A percentile compares a stretch with the other conserved stretches of the same genome.
phyloP scores from a whole-genome alignment of 106 monocot species.

The Apostasia shenzhenica region DNA sequence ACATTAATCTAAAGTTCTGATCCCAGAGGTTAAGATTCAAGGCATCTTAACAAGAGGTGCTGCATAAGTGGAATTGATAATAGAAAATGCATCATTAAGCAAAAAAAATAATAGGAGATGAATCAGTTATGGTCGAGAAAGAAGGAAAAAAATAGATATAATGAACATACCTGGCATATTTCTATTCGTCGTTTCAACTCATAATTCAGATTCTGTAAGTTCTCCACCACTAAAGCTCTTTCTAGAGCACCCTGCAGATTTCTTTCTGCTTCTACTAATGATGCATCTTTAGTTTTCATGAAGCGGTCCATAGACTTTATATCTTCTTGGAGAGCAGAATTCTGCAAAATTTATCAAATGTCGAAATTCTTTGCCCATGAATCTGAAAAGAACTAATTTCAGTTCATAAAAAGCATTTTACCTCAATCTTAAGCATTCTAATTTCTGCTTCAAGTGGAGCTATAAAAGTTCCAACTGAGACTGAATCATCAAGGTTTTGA shows the following conservation, averaged over 20 bases:
- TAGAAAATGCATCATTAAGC: no score
- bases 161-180: slow-evolving; percentile 27
- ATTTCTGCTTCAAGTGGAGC: slow-evolving; percentile 41
- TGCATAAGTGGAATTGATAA: no score
- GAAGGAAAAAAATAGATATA: neutral
- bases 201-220: slow-evolving; percentile 36
- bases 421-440: slow-evolving; percentile 30
- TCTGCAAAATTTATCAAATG: slow-evolving; percentile 5
- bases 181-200: slow-evolving; percentile 32
- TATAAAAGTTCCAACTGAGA: slow-evolving; percentile 26
- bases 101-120: no score
- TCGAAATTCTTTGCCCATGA: no score
- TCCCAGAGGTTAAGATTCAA: no score
- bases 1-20: no score
- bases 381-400: neutral
- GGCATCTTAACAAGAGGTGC: no score
- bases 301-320: slow-evolving; percentile 26
- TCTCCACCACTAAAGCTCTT: slow-evolving; percentile 27
- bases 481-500: slow-evolving; percentile 31
- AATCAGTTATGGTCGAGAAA: no score
- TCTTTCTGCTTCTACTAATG: slow-evolving; percentile 34
- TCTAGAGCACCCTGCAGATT: slow-evolving; percentile 21
- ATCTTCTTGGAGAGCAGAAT: slow-evolving; percentile 28
- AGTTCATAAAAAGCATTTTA: slow-evolving; percentile 3
- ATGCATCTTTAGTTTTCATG: slow-evolving; percentile 40